Conservation (phyloP, 768 basidiomycete genomes). For the Jaapia argillacea region DNA sequence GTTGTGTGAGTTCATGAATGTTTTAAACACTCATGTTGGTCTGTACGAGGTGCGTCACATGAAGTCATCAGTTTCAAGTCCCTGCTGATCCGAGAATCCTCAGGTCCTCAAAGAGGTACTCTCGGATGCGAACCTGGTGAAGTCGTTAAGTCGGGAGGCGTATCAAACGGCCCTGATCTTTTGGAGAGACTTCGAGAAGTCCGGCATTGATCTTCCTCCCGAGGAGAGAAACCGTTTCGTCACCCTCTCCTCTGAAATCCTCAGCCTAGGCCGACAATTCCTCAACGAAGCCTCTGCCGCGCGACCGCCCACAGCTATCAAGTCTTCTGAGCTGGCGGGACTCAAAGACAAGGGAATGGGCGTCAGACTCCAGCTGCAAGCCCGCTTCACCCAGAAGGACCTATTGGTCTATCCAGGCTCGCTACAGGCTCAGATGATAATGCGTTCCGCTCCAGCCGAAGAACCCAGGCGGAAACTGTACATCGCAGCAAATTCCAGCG, state of each 20-base stretch:
- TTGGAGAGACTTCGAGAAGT: slow-evolving; percentile 95
- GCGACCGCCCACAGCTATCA: slow-evolving; percentile 58
- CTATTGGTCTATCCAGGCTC: slow-evolving; percentile 79
- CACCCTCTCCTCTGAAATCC: slow-evolving; percentile 79
- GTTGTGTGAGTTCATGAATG: slow-evolving; percentile 96
- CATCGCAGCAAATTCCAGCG: slow-evolving; percentile 71
- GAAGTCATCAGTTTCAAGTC: slow-evolving; percentile 6
- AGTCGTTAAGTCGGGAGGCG: slow-evolving; percentile 65
- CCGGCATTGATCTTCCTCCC: slow-evolving; percentile 83
- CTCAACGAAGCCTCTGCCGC: slow-evolving; percentile 54
- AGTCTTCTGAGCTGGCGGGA: slow-evolving; percentile 59
- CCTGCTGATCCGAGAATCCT: slow-evolving; percentile 1
- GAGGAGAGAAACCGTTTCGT: slow-evolving; percentile 76
- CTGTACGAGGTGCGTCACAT: slow-evolving; percentile 70
- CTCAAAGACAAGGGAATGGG: slow-evolving; percentile 74
- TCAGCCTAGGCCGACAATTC: slow-evolving; percentile 81
- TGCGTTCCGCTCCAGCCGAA: slow-evolving; percentile 79
- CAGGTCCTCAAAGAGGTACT: slow-evolving; percentile 68
- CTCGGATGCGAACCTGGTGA: slow-evolving; percentile 54
- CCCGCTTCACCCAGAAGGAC: slow-evolving; percentile 65
- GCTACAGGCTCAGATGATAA: slow-evolving; percentile 88
- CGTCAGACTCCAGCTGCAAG: slow-evolving; percentile 60
- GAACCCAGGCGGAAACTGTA: slow-evolving; percentile 77
- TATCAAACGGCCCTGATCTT: slow-evolving; percentile 86
- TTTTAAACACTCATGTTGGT: slow-evolving; percentile 87